Conservation (phyloP, 2,329 filamentous ascomycete genomes). For the Monilinia fructigena region DNA sequence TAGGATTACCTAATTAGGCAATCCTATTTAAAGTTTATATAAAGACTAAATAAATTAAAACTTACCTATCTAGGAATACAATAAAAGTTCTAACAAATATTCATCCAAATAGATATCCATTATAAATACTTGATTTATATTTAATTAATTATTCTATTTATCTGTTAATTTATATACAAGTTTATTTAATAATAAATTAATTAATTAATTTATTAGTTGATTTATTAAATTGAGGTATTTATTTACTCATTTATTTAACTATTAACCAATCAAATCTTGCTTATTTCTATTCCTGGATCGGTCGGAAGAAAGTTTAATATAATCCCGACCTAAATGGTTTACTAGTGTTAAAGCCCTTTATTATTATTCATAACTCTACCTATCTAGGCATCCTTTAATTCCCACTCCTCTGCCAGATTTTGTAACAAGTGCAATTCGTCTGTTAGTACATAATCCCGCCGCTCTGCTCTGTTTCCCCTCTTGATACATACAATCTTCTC, state of each 20-base stretch:
- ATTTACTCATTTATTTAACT: no score
- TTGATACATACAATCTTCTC: not conserved
- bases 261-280: not conserved
- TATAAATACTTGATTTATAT: no score
- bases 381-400: not conserved
- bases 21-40: no score
- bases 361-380: not conserved
- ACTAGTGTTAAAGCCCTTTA: constrained; percentile 4
- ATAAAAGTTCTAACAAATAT: not conserved
- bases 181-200: no score
- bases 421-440: not conserved
- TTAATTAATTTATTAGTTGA: no score
- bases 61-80: not conserved
- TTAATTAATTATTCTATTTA: not conserved
- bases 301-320: not conserved
- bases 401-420: constrained; percentile 2
- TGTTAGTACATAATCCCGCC: not conserved
- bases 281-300: not conserved
- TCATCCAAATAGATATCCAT: no score
- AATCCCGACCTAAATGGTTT: not conserved
- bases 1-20: no score
- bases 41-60: no score
- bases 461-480: not conserved
- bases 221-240: not conserved
- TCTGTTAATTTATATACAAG: no score